phyloP scores from a whole-genome alignment of 352 stramenopile species.

The Pythium rhizo-oryzae region DNA sequence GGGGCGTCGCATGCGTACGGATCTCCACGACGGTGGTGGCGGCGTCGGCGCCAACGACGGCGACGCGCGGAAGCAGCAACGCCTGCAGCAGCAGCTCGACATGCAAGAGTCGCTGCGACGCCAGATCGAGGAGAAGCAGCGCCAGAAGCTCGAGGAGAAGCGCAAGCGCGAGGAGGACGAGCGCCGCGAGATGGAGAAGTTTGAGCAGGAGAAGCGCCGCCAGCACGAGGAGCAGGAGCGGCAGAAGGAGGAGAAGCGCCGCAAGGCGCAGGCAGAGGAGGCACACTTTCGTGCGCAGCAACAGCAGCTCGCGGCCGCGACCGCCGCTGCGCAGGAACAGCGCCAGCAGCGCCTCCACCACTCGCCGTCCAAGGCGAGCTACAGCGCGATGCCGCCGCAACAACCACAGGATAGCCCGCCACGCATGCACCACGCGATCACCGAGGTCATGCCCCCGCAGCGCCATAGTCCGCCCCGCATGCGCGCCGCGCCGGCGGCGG shows the following conservation, averaged over 20 bases:
- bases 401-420: neutral
- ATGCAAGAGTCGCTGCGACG: constrained; percentile 55
- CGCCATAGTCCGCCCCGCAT: neutral
- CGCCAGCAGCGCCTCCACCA: constrained; percentile 35
- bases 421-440: neutral
- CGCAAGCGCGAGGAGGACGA: constrained; percentile 60
- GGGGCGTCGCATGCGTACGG: constrained; percentile 25
- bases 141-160: constrained; percentile 62
- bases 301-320: constrained; percentile 29
- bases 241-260: constrained; percentile 49
- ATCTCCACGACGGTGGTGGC: constrained; percentile 34
- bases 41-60: constrained; percentile 13
- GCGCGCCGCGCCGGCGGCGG: neutral
- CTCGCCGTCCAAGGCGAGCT: neutral
- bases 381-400: neutral
- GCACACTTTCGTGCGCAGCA: constrained; percentile 46
- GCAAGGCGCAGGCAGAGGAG: constrained; percentile 42
- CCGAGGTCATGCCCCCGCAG: neutral
- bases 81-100: constrained; percentile 42
- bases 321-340: constrained; percentile 36
- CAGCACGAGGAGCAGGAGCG: constrained; percentile 47
- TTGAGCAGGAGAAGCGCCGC: constrained; percentile 51
- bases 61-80: constrained; percentile 8
- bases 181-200: constrained; percentile 50
- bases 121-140: constrained; percentile 68